Conservation (phyloP, 2,329 filamentous ascomycete genomes). For the Cercospora brassicicola region DNA sequence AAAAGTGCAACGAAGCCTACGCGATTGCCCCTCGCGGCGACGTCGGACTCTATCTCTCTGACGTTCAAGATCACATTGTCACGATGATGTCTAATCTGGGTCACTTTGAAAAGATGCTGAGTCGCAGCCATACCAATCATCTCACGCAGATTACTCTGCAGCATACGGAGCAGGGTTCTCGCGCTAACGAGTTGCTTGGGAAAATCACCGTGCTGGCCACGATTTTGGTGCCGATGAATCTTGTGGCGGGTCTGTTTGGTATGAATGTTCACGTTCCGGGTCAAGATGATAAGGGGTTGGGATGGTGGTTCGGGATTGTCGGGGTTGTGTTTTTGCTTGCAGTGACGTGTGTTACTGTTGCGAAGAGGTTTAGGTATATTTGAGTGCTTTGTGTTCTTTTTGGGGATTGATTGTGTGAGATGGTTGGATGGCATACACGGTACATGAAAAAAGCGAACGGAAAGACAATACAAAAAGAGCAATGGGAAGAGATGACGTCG, state of each 20-base stretch:
- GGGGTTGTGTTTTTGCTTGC: slow-evolving; percentile 54
- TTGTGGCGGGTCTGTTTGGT: slow-evolving; percentile 82
- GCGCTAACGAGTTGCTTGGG: slow-evolving; percentile 83
- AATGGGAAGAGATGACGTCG: not conserved
- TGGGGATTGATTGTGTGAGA: not conserved
- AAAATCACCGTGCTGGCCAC: slow-evolving; percentile 95
- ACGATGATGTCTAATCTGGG: slow-evolving; percentile 97
- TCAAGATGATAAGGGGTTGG: slow-evolving; percentile 45
- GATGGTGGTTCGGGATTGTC: slow-evolving; percentile 63
- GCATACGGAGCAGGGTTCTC: slow-evolving; percentile 82
- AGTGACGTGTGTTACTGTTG: slow-evolving; percentile 42
- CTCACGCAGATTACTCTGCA: slow-evolving; percentile 91
- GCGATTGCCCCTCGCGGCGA: slow-evolving; percentile 93
- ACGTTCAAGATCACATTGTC: slow-evolving; percentile 98
- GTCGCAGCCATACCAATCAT: slow-evolving; percentile 91
- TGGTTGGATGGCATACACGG: not conserved
- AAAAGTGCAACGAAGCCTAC: slow-evolving; percentile 97
- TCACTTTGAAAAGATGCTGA: slow-evolving; percentile 97
- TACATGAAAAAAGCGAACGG: not conserved
- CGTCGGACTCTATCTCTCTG: slow-evolving; percentile 91
- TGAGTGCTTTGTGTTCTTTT: slow-evolving; percentile 24
- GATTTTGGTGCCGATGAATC: slow-evolving; percentile 91
- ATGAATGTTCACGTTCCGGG: slow-evolving; percentile 84
- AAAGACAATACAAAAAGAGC: not conserved
- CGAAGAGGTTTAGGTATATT: slow-evolving; percentile 48